These are phyloP conservation scores for Dendryphion nanum DNA, from an alignment of 2,329 filamentous ascomycete genomes.

Conservation along the genomic window DNA sequence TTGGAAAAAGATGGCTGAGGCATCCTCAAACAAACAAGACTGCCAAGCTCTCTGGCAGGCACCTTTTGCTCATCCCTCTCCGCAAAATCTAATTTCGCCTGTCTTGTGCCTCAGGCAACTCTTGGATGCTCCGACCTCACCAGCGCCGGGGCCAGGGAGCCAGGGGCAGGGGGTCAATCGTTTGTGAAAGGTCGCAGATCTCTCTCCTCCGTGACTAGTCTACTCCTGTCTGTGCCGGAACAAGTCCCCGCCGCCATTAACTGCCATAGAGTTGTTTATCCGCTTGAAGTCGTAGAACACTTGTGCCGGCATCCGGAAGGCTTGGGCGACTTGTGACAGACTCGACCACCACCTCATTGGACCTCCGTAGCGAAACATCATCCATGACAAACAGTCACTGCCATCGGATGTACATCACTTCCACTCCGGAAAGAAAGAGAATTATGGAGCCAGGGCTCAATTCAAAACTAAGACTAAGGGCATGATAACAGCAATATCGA, in stretches of 20 bases:
- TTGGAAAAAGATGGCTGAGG: no score
- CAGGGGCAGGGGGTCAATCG: conserved; percentile 10
- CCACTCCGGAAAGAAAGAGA: conserved; percentile 11
- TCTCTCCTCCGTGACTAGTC: conserved; percentile 3
- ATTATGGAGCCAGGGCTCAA: conserved; percentile 12
- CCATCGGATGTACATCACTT: no score
- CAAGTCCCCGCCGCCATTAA: conserved; percentile 1
- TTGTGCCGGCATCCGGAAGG: no score
- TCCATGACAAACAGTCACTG: no score
- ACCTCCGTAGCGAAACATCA: no score
- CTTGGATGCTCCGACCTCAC: background rate
- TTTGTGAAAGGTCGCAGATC: conserved; percentile 24
- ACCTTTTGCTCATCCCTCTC: no score
- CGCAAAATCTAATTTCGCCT: no score
- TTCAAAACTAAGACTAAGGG: conserved; percentile 12
- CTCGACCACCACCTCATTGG: no score
- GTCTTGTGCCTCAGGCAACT: conserved; percentile 4
- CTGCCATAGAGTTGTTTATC: background rate
- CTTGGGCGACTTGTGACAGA: no score
- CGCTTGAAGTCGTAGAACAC: background rate
- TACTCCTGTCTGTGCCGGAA: background rate
- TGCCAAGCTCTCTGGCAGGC: no score
- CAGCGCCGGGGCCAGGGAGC: no score
- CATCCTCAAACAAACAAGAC: background rate
- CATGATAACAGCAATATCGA: conserved; percentile 19